Evolutionary conservation across 768 basidiomycete species (phyloP).

Genomic region (Tulasnella sp.): DNA sequence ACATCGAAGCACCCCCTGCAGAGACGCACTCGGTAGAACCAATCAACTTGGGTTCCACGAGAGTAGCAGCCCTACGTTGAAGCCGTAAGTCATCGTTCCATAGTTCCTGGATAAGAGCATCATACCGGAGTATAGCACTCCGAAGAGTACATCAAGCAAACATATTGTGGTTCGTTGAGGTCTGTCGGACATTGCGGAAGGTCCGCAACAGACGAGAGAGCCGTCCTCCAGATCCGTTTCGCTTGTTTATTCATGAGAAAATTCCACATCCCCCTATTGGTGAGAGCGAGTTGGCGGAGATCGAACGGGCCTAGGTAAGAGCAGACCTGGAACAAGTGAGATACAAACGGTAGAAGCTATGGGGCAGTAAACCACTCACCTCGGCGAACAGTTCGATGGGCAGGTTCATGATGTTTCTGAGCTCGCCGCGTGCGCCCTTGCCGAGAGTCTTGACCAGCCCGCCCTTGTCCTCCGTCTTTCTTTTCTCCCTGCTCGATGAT

Average conservation of each 20-base stretch:
- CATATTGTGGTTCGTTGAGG: slow-evolving; percentile 28
- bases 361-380: slow-evolving; percentile 9
- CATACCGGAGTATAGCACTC: slow-evolving; percentile 7
- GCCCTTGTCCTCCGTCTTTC: background rate
- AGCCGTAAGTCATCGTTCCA: background rate
- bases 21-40: background rate
- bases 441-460: background rate
- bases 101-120: no score
- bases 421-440: slow-evolving; percentile 6
- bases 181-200: slow-evolving; percentile 26
- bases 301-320: slow-evolving; percentile 15
- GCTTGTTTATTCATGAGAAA: slow-evolving; percentile 13
- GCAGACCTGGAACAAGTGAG: slow-evolving; percentile 11
- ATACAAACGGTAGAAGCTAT: background rate
- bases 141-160: slow-evolving; percentile 22
- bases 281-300: slow-evolving; percentile 21
- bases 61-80: background rate
- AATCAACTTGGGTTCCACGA: background rate
- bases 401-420: slow-evolving; percentile 28
- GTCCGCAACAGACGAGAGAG: background rate
- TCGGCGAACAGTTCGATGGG: slow-evolving; percentile 31
- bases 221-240: slow-evolving; percentile 16
- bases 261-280: slow-evolving; percentile 8
- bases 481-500: background rate
- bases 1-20: background rate